Evolutionary conservation across 805 yeast species (phyloP), one percentile per base, ranked within the genome.

Genomic region (Barnettozyma sucrosica): DNA sequence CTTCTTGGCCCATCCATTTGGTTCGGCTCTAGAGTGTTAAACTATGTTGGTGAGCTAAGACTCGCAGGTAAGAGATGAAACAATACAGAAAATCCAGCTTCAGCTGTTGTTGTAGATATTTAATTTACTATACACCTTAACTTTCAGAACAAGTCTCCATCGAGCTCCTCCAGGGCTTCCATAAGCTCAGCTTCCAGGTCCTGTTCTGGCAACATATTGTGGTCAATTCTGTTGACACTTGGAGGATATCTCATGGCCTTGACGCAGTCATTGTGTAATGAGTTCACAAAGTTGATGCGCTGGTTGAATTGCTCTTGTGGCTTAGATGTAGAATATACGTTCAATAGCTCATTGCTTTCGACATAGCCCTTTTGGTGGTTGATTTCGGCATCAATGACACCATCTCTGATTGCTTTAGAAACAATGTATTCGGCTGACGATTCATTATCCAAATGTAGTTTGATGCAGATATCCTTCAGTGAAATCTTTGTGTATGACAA

Each of bases 391-490:
- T 93, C 98, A 63, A 93, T 88, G 45, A 93, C 98, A 51, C 96
- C 97, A 65, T 93, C 99, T 61, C 96, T 82, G 50, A 93, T 92
- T 23, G 97, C 93, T 71, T 93, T 92, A 34, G 97, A 88, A 20
- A 93, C 96, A 66, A 93, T 89, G 66, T 92, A 93, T 70, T 93
- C 99, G 1, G 97, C 96, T 58, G 92, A 83, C 62, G 93, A 90
- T 70, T 93, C 99, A 43, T 90, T 83, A 60, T 92, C 99, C 52
- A 93, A 76, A 57, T 86, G 89, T 63, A 93, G 77, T 63, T 92
- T 88, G 59, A 93, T 77, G 67, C 99, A 93, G 48, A 93, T 89
- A 63, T 93, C 99, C 66, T 85, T 86, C 59, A 93, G 76, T 4
- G 97, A 87, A 51, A 93, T 93, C 64, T 80, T 83, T 51, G 93